Percentiles rank a stretch among this genome's conserved stretches.
Conservation (phyloP, 495 filamentous ascomycete species). For the Lophiotrema nucula region DNA sequence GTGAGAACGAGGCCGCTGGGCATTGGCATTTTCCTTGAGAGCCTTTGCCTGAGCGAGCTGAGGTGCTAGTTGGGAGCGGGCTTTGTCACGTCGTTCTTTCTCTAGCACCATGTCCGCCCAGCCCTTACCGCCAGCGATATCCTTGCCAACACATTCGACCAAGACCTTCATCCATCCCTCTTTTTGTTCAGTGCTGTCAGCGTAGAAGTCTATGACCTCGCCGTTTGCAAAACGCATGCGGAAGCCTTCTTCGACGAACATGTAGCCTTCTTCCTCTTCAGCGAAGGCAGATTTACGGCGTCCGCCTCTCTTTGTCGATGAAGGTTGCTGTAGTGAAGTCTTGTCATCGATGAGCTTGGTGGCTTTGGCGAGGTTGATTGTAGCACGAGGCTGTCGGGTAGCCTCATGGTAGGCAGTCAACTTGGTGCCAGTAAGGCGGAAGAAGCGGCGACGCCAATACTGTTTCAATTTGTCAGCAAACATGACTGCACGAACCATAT, state of each 20-base stretch:
- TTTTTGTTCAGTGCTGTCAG: constrained; percentile 80
- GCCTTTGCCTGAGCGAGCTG: constrained; percentile 34
- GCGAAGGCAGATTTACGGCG: constrained; percentile 92
- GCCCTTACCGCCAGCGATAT: constrained; percentile 44
- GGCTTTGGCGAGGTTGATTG: constrained; percentile 93
- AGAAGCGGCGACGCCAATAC: constrained; percentile 98
- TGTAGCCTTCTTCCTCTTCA: constrained; percentile 98
- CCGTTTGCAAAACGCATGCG: constrained; percentile 96
- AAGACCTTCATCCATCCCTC: constrained; percentile 93
- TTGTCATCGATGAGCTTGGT: constrained; percentile 92
- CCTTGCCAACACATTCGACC: constrained; percentile 78
- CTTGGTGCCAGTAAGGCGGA: constrained; percentile 87
- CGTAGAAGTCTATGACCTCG: constrained; percentile 97
- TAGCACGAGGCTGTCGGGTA: constrained; percentile 90
- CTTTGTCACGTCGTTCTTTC: constrained; percentile 40
- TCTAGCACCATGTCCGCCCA: constrained; percentile 87
- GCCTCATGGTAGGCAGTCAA: constrained; percentile 95
- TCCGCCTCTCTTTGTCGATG: constrained; percentile 66
- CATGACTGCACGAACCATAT: not conserved
- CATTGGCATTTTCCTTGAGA: constrained; percentile 16
- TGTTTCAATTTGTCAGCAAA: constrained; percentile 45
- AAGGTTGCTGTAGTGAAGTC: constrained; percentile 66
- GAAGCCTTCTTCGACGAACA: constrained; percentile 99
- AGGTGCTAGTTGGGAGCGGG: constrained; percentile 20
- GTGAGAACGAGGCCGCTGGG: constrained; percentile 25